Evolutionary conservation across 495 filamentous ascomycete genomes (phyloP), one percentile per base, ranked within the genome.

Genomic region (Chaetomium cochliodes): DNA sequence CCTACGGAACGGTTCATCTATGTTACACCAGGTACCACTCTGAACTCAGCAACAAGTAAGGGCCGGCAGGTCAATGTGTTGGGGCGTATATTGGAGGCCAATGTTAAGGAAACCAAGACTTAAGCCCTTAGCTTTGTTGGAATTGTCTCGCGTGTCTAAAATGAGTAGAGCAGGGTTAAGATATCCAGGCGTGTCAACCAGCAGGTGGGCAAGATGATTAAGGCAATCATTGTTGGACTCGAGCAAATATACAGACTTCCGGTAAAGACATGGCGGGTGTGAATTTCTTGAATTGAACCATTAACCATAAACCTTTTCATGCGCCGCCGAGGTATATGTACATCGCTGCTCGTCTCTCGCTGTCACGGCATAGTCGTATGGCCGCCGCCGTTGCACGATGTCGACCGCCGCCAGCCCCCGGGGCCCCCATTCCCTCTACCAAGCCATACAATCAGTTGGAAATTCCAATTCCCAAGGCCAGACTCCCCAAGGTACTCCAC

Each of bases 281-380:
- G 50, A 62, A 30, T 25, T 23, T 16, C 52, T 39, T 50, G 53
- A 41, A 53, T 25, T 23, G 30, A 51, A 30, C 62, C 62, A 58
- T 64, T 58, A 65, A 42, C 56, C 63, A 47, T 58, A 65, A 58
- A 41, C 63, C 41, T 65, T 65, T 54, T 60, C 49, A 60, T 65
- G 57, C 63, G 50, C 49, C 57, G 39, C 47, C 51, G 37, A 65
- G 63, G 63, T 65, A 65, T 60, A 65, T 60, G 25, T 65, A 65
- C 63, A 65, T 65, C 63, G 57, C 57, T 54, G 39, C 56, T 57
- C 56, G 49, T 26, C 63, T 23, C 9, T n/a, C 41, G 18, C 42
- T 20, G 22, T 16, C 20, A 30, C 63, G 30, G 47, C 22, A 30
- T 41, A 52, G 28, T 53, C 22, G 28, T 46, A 46, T 52, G 23